Percentiles rank a stretch among this genome's conserved stretches.
phyloP scores from a whole-genome alignment of 306 rosid genomes.

The Rosa rugosa region DNA sequence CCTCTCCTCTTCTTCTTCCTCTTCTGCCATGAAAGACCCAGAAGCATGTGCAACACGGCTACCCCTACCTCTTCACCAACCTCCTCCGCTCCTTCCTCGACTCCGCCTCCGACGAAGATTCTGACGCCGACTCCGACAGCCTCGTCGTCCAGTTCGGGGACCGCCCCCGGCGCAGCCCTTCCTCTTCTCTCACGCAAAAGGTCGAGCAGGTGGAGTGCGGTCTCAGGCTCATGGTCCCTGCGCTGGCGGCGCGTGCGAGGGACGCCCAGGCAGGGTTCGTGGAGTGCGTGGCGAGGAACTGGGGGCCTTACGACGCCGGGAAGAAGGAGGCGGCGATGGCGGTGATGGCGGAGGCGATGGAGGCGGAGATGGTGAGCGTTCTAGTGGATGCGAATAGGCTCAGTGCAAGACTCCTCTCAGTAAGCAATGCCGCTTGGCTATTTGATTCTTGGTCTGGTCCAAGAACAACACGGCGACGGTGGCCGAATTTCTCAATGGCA shows the following conservation, averaged over 20 bases:
- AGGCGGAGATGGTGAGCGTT: slow-evolving; percentile 49
- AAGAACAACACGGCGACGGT: slow-evolving; percentile 45
- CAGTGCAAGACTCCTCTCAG: slow-evolving; percentile 27
- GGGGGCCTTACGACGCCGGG: slow-evolving; percentile 31
- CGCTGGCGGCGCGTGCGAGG: slow-evolving; percentile 36
- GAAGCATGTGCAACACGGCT: too few species aligned
- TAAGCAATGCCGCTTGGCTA: not conserved
- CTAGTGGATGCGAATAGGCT: slow-evolving; percentile 60
- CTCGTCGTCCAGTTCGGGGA: not conserved
- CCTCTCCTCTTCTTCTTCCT: too few species aligned
- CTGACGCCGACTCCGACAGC: not conserved
- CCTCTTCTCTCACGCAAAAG: slow-evolving; percentile 24
- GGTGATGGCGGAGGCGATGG: slow-evolving; percentile 36
- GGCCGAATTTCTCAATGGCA: slow-evolving; percentile 38
- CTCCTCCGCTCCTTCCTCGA: slow-evolving; percentile 62
- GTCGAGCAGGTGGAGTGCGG: slow-evolving; percentile 64
- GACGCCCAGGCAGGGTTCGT: slow-evolving; percentile 46
- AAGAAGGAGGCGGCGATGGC: slow-evolving; percentile 26
- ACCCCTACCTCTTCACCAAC: slow-evolving; percentile 69
- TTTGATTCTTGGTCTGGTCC: slow-evolving; percentile 20
- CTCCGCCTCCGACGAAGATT: slow-evolving; percentile 5
- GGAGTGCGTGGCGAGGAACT: slow-evolving; percentile 35
- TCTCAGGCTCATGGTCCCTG: slow-evolving; percentile 55
- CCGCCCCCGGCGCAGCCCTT: slow-evolving; percentile 52
- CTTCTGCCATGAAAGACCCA: too few species aligned